phyloP scores from a whole-genome alignment of 2,329 filamentous ascomycete species.

The Colletotrichum theobromicola region DNA sequence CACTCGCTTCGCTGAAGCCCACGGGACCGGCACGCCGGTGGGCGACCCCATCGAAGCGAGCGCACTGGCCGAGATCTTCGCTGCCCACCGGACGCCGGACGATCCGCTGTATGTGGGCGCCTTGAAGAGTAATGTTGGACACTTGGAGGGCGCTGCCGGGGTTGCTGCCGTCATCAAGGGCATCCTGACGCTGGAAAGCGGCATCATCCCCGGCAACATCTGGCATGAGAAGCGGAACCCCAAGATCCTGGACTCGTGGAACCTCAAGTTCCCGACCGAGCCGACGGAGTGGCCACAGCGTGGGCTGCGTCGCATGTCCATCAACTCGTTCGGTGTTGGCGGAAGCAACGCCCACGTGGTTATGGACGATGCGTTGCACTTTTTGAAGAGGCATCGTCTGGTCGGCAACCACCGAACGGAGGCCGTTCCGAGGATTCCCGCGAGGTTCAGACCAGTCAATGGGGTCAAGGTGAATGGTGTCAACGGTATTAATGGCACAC shows the following conservation, averaged over 20 bases:
- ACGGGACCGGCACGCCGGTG: slow-evolving; percentile 60
- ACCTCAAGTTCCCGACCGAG: slow-evolving; percentile 34
- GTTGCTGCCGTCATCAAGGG: slow-evolving; percentile 32
- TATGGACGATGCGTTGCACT: slow-evolving; percentile 39
- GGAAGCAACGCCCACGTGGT: slow-evolving; percentile 24
- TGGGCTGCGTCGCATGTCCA: slow-evolving; percentile 55
- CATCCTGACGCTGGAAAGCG: slow-evolving; percentile 33
- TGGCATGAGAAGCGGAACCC: slow-evolving; percentile 33
- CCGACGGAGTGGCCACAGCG: slow-evolving; percentile 21
- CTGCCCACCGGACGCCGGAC: slow-evolving; percentile 36
- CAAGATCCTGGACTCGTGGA: slow-evolving; percentile 30
- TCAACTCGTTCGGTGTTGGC: slow-evolving; percentile 47
- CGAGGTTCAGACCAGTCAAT: not conserved
- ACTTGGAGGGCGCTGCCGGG: slow-evolving; percentile 28
- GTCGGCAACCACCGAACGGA: slow-evolving; percentile 12
- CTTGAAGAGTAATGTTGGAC: slow-evolving; percentile 29
- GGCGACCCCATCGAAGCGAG: slow-evolving; percentile 61
- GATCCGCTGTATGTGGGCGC: slow-evolving; percentile 31
- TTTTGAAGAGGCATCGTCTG: slow-evolving; percentile 3
- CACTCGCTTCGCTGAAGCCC: slow-evolving; percentile 45
- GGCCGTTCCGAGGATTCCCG: not conserved
- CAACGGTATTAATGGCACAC: not conserved
- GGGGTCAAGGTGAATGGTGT: not conserved
- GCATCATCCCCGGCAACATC: slow-evolving; percentile 34
- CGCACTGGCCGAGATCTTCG: slow-evolving; percentile 50